Percentiles rank a stretch among this genome's conserved stretches.
Evolutionary conservation across 2,329 filamentous ascomycete species (phyloP).

Genomic region (Pseudogymnoascus sp.): DNA sequence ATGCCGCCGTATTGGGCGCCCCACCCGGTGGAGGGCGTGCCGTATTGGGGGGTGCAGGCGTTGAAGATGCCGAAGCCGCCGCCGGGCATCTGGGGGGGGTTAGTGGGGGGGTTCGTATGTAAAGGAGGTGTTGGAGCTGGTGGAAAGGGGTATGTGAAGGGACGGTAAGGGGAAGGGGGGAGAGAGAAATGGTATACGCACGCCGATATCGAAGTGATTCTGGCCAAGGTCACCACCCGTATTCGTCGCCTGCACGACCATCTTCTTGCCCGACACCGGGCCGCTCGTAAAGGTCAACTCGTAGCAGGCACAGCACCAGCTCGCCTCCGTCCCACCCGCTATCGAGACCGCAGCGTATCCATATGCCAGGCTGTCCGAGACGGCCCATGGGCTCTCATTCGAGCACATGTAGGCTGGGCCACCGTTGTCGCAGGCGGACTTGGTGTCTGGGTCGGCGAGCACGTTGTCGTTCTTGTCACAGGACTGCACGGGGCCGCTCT

Average conservation of each 20-base stretch:
- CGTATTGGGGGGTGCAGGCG: constrained; percentile 44
- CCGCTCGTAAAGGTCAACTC: constrained; percentile 42
- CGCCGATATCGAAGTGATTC: constrained; percentile 52
- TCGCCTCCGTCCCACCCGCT: constrained; percentile 45
- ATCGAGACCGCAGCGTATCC: constrained; percentile 58
- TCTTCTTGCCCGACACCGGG: constrained; percentile 49
- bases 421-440: constrained; percentile 47
- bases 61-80: constrained; percentile 51
- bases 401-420: constrained; percentile 55
- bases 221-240: constrained; percentile 49
- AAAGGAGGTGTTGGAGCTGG: background rate
- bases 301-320: constrained; percentile 63
- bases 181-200: constrained; percentile 14
- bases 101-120: background rate
- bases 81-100: constrained; percentile 39
- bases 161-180: background rate
- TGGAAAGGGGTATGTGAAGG: background rate
- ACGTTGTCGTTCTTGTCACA: constrained; percentile 50
- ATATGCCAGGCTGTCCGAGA: constrained; percentile 52
- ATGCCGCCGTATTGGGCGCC: constrained; percentile 43
- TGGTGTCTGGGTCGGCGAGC: constrained; percentile 41
- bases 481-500: constrained; percentile 40
- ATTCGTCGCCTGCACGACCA: constrained; percentile 59
- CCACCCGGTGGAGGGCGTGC: constrained; percentile 34
- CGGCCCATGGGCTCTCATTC: constrained; percentile 54